phyloP scores from a whole-genome alignment of 2,329 filamentous ascomycete species.

The Ustulina deusta region DNA sequence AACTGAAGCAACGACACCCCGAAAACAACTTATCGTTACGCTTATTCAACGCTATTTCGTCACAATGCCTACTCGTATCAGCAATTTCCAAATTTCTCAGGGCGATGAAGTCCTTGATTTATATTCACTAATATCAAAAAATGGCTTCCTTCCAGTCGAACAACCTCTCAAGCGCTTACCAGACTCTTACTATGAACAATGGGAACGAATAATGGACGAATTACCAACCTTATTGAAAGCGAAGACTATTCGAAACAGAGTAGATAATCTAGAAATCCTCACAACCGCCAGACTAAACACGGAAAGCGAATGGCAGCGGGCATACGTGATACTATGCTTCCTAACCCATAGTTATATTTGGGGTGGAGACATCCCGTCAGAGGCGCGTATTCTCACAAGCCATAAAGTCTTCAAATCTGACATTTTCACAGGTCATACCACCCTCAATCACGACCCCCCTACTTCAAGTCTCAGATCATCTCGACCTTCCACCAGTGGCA shows the following conservation, averaged over 20 bases:
- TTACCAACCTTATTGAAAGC: slow-evolving; percentile 72
- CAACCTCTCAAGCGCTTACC: slow-evolving; percentile 69
- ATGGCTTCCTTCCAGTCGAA: slow-evolving; percentile 74
- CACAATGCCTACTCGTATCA: slow-evolving; percentile 31
- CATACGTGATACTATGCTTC: slow-evolving; percentile 75
- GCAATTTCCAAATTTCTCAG: neutral
- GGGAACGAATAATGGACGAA: slow-evolving; percentile 72
- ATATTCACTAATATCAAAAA: slow-evolving; percentile 61
- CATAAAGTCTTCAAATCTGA: neutral
- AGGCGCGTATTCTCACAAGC: slow-evolving; percentile 63
- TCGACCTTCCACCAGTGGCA: slow-evolving; percentile 88
- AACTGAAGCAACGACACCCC: neutral
- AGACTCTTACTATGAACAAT: slow-evolving; percentile 73
- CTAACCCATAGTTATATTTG: slow-evolving; percentile 86
- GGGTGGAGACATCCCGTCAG: slow-evolving; percentile 80
- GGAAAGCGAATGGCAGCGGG: slow-evolving; percentile 75
- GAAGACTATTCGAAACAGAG: slow-evolving; percentile 67
- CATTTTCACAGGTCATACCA: slow-evolving; percentile 68
- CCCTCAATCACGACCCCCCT: slow-evolving; percentile 83
- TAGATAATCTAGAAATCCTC: slow-evolving; percentile 70
- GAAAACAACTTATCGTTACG: too few relatives aligned
- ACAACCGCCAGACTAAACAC: slow-evolving; percentile 67
- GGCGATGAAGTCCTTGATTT: slow-evolving; percentile 54
- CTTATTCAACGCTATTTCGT: neutral
- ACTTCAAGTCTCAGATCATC: slow-evolving; percentile 74